These are phyloP conservation scores for Colletotrichum kahawae DNA, from an alignment of 2,329 filamentous ascomycete species.

Conservation along the genomic window DNA sequence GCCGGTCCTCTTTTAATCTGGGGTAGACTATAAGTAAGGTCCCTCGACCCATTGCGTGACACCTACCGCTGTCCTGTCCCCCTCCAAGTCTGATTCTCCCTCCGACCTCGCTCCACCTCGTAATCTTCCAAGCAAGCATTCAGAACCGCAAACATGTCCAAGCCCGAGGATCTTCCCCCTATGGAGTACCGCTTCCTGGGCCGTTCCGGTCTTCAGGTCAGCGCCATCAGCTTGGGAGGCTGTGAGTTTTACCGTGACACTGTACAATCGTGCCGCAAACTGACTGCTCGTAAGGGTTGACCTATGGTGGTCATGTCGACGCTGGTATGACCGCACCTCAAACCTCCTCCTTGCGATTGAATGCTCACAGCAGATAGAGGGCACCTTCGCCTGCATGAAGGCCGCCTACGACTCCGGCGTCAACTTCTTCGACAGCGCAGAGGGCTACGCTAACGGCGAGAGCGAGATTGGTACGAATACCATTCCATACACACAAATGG, in stretches of 20 bases:
- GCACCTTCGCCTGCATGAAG: slow-evolving; percentile 64
- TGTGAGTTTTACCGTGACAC: slow-evolving; percentile 38
- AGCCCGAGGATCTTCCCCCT: slow-evolving; percentile 47
- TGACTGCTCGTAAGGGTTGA: slow-evolving; percentile 51
- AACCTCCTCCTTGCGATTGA: background rate
- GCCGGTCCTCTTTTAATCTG: background rate
- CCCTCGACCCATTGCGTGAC: background rate
- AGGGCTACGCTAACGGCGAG: slow-evolving; percentile 62
- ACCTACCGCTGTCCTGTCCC: background rate
- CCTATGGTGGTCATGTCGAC: slow-evolving; percentile 76
- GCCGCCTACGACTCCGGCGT: slow-evolving; percentile 64
- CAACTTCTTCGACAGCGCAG: slow-evolving; percentile 69
- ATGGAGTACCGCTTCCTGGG: slow-evolving; percentile 79
- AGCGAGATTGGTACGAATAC: slow-evolving; percentile 51
- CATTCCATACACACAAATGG: rapidly evolving
- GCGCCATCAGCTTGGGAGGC: slow-evolving; percentile 72
- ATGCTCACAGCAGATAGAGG: slow-evolving; percentile 30
- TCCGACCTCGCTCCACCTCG: slow-evolving; percentile 1
- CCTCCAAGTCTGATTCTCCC: background rate
- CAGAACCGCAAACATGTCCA: slow-evolving; percentile 34
- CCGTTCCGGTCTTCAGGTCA: slow-evolving; percentile 75
- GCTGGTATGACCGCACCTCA: slow-evolving; percentile 53
- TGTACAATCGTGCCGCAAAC: background rate
- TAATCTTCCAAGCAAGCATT: background rate
- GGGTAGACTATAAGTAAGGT: slow-evolving; percentile 20